Conservation (phyloP, 2,329 filamentous ascomycete genomes). For the Orbilia blumenaviensis region DNA sequence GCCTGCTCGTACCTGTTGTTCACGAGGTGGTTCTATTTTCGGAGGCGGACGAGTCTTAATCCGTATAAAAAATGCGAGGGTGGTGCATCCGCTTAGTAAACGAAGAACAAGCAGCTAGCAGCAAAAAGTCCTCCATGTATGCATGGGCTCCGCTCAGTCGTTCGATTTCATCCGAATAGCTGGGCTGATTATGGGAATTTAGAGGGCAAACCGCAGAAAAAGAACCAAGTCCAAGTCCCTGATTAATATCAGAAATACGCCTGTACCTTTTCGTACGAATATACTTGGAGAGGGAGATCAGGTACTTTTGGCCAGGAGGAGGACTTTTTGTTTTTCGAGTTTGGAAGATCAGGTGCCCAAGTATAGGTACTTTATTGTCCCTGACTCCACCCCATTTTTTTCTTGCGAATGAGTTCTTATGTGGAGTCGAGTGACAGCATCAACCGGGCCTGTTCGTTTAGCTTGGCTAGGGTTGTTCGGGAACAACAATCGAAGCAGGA, state of each 20-base stretch:
- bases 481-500: slow-evolving; percentile 51
- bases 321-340: slow-evolving; percentile 10
- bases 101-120: slow-evolving; percentile 15
- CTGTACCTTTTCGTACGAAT: slow-evolving; percentile 41
- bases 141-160: slow-evolving; percentile 51
- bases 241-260: slow-evolving; percentile 17
- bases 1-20: slow-evolving; percentile 50
- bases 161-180: slow-evolving; percentile 49
- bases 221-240: slow-evolving; percentile 2
- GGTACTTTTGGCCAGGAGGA: neutral
- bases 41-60: slow-evolving; percentile 51
- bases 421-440: slow-evolving; percentile 51
- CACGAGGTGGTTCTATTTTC: slow-evolving; percentile 54
- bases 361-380: slow-evolving; percentile 44
- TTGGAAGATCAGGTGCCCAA: slow-evolving; percentile 23
- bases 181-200: neutral
- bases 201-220: neutral
- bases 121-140: slow-evolving; percentile 40
- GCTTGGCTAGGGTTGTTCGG: slow-evolving; percentile 40
- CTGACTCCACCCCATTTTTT: slow-evolving; percentile 32
- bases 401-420: slow-evolving; percentile 26
- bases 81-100: slow-evolving; percentile 45
- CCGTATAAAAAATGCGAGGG: slow-evolving; percentile 48
- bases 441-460: slow-evolving; percentile 49
- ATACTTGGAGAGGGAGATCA: neutral